These are phyloP conservation scores for Rutidosis leptorrhynchoides DNA, from an alignment of 129 eudicot species.

Conservation along the genomic window DNA sequence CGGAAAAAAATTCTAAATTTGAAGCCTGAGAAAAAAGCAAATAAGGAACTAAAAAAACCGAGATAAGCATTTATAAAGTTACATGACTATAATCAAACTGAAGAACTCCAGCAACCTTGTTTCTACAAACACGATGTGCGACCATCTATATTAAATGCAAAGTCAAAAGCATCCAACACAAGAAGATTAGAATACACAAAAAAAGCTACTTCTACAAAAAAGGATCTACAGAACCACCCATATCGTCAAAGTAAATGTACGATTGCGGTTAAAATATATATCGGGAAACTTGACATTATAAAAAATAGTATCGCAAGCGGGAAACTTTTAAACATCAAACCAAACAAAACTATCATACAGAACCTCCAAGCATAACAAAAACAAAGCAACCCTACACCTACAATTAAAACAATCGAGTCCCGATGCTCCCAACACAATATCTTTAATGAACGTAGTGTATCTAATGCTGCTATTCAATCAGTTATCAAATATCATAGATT, in stretches of 20 bases:
- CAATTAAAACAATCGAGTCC: background rate
- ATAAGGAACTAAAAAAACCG: background rate
- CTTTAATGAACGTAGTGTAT: background rate
- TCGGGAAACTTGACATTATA: background rate
- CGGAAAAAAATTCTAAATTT: too few species aligned
- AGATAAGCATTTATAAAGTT: background rate
- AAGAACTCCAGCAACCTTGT: background rate
- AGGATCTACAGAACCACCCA: too few species aligned
- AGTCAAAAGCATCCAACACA: background rate
- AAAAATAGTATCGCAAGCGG: background rate
- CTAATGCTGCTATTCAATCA: too few species aligned
- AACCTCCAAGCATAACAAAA: background rate
- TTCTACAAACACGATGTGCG: background rate
- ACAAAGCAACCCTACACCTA: background rate
- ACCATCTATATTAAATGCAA: background rate
- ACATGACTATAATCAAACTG: background rate
- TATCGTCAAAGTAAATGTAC: background rate
- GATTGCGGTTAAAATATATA: background rate
- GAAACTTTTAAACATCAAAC: background rate
- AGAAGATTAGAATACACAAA: background rate
- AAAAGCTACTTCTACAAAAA: too few species aligned
- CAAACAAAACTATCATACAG: background rate
- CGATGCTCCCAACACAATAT: background rate
- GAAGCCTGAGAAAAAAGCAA: background rate
- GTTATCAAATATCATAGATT: too few species aligned